Base-by-base conservation (phyloP, 441 rosid species). In the Euphorbia schlechtendalii region DNA sequence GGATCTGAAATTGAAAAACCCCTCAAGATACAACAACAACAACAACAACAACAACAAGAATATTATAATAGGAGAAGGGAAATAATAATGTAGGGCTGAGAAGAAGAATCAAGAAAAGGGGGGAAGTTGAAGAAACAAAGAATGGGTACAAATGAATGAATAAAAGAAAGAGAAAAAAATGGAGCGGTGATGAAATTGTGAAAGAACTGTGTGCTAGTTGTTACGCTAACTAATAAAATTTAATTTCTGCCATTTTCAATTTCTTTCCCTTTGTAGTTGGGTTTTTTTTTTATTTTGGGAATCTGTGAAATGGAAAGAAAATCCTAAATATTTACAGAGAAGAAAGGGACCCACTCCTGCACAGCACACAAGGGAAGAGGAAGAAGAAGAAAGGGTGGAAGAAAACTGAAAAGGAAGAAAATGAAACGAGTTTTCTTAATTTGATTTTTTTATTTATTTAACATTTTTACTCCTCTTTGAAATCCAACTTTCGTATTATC, bases 1-100 rank as follows among this genome's bases (percentile, higher is more conserved):
- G 76, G 78, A 78, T 78, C 73, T 63, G 66, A 60, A 48, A 52
- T 32, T 24, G 52, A 63, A 67, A 48, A 55, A 30, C 30, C 24
- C 61, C 56, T 51, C 24, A 32, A 64, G 61, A 63, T 55, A 21
- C 43, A 43, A 60, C n/a, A n/a, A n/a, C n/a, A n/a, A n/a, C n/a
- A n/a, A n/a, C n/a, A 14, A 32, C 21, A 68, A 63, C 46, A 20
- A 55, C 49, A 71, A 70, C 22, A 46, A 66, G 53, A 72, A 72
- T 69, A 74, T 70, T 5, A 43, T 43, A 43, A 43, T 14, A 43
- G 3, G 66, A 40, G 62, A 65, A 36, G 64, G 25, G 15, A 8
- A 67, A 22, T 61, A 38, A 40, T 20, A 17, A 27, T 36, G 56
- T 59, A 60, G 11, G 58, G 61, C 34, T 1, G 13, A 21, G 5